A percentile compares a stretch with the other conserved stretches of the same genome.
These are phyloP conservation scores for Dendrostoma leiphaemia DNA, from an alignment of 2,329 filamentous ascomycete species.

Conservation along the genomic window DNA sequence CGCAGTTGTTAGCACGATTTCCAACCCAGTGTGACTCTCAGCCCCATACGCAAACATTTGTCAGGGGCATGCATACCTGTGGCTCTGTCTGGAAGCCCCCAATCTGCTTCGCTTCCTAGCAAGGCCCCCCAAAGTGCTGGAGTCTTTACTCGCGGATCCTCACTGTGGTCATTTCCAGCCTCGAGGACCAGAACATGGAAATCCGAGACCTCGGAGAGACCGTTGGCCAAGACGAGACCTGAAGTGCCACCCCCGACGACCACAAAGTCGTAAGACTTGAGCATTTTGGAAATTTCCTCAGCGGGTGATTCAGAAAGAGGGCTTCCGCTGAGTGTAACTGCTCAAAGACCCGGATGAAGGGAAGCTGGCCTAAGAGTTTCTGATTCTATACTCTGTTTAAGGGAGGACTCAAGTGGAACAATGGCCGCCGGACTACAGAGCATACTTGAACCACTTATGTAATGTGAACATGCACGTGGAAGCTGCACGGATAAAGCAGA, in stretches of 20 bases:
- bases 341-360: too few species aligned
- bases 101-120: conserved; percentile 37
- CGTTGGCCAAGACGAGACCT: conserved; percentile 43
- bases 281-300: neutral
- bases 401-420: too few species aligned
- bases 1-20: neutral
- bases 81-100: conserved; percentile 36
- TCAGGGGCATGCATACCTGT: conserved; percentile 25
- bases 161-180: conserved; percentile 32
- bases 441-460: too few species aligned
- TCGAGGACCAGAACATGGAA: conserved; percentile 38
- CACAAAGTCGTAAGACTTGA: conserved; percentile 40
- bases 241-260: conserved; percentile 49
- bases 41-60: neutral
- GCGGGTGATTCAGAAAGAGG: too few species aligned
- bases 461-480: too few species aligned
- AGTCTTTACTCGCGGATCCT: conserved; percentile 33
- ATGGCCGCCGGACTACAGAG: too few species aligned
- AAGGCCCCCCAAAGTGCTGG: conserved; percentile 32
- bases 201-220: conserved; percentile 35
- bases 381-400: too few species aligned
- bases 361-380: too few species aligned
- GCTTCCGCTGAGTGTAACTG: too few species aligned
- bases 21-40: too few species aligned
- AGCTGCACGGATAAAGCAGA: too few species aligned